Conservation (phyloP, 306 rosid genomes). For the Myrica gale region DNA sequence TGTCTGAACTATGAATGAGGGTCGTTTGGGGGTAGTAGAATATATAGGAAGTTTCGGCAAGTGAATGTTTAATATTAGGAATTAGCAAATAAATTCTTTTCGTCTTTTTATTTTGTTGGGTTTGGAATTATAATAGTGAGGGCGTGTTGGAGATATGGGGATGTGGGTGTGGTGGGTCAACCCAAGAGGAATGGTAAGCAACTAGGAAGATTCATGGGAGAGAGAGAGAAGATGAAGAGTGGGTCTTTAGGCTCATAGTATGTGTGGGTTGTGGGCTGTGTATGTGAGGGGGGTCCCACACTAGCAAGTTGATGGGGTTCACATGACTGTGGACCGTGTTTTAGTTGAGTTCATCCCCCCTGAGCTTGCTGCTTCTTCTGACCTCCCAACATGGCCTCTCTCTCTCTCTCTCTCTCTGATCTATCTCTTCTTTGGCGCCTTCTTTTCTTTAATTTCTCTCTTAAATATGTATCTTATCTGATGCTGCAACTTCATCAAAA, state of each 20-base stretch:
- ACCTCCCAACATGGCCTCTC: slow-evolving; percentile 39
- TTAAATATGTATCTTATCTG: slow-evolving; percentile 29
- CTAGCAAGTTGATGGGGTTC: slow-evolving; percentile 75
- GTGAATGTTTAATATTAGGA: slow-evolving; percentile 19
- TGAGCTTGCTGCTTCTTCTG: slow-evolving; percentile 51
- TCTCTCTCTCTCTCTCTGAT: background rate
- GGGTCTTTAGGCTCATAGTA: slow-evolving; percentile 23
- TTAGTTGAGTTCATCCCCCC: slow-evolving; percentile 90
- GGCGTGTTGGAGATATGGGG: slow-evolving; percentile 42
- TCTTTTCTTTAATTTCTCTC: background rate
- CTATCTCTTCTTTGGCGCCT: background rate
- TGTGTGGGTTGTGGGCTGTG: slow-evolving; percentile 63
- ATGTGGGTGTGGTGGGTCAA: slow-evolving; percentile 68
- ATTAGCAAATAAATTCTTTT: too few species aligned
- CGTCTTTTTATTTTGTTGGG: background rate
- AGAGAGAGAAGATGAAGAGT: slow-evolving; percentile 23
- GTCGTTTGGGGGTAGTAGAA: slow-evolving; percentile 32
- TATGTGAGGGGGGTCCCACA: slow-evolving; percentile 56
- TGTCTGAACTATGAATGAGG: slow-evolving; percentile 22
- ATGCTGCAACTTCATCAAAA: slow-evolving; percentile 31
- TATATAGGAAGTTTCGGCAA: slow-evolving; percentile 47
- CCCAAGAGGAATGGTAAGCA: slow-evolving; percentile 35
- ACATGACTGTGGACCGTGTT: slow-evolving; percentile 80
- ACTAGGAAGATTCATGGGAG: slow-evolving; percentile 72
- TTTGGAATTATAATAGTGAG: background rate